Evolutionary conservation across 108 stramenopile species (phyloP).

Genomic region (Cylindrotheca fusiformis): DNA sequence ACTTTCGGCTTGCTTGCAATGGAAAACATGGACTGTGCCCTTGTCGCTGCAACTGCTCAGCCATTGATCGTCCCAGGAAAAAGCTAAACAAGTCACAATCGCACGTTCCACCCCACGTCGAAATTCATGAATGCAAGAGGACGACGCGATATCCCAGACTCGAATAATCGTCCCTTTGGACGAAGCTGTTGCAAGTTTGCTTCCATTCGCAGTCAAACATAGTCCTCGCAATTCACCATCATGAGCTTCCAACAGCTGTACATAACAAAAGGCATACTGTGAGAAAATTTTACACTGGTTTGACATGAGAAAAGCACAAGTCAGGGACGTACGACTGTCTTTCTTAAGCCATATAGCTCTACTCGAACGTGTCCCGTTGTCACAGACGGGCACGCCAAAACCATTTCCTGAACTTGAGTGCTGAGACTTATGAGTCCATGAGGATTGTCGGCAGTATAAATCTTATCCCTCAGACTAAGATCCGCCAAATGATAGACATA

Average conservation of each 20-base stretch:
- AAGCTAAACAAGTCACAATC: constrained; percentile 85
- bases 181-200: constrained; percentile 87
- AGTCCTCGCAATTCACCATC: constrained; percentile 86
- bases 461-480: constrained; percentile 88
- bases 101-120: constrained; percentile 94
- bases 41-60: constrained; percentile 93
- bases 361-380: constrained; percentile 91
- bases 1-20: constrained; percentile 27
- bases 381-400: constrained; percentile 93
- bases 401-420: constrained; percentile 87
- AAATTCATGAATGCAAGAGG: constrained; percentile 79
- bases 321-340: constrained; percentile 63
- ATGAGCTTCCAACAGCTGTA: constrained; percentile 89
- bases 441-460: constrained; percentile 91
- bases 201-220: constrained; percentile 86
- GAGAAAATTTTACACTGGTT: neutral
- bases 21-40: constrained; percentile 95
- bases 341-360: constrained; percentile 91
- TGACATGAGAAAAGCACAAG: constrained; percentile 7
- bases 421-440: constrained; percentile 88
- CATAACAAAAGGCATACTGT: neutral
- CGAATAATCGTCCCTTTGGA: constrained; percentile 95
- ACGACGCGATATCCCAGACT: constrained; percentile 83
- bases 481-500: constrained; percentile 95
- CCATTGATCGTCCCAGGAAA: constrained; percentile 80